Evolutionary conservation across 2,329 filamentous ascomycete species (phyloP), one percentile per base, ranked within the genome.

Genomic region (Stromatinia cepivora): DNA sequence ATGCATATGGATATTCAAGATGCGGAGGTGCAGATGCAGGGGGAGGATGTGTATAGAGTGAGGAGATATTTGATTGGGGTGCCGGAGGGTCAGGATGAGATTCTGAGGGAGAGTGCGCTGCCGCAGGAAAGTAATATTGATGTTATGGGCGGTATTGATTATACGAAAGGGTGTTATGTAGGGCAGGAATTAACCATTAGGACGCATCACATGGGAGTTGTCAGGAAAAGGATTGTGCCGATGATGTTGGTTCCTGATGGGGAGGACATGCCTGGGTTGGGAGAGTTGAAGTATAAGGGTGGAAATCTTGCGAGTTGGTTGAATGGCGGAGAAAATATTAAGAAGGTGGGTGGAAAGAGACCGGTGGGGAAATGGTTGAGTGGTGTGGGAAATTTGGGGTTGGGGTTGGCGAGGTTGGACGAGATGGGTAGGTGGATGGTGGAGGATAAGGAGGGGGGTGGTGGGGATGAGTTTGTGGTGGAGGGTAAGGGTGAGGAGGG

Each of bases 181-280:
- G 95, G 95, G 0, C 95, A 99, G 81, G 95, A 99, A 80, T 85
- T 99, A 72, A 98, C 95, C 1, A 97, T 98, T 73, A 90, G 95
- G 54, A 99, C 95, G 1, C 91, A 94, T 79, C 95, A 99, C 80
- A 94, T 91, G 17, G 95, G 95, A 31, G 92, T 99, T 22, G 92
- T 99, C 53, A 86, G 95, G 71, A 97, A 97, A 84, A 86, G 95
- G 63, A 88, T 98, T 63, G 79, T 99, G 66, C 95, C 95, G 0
- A 89, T 94, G 46, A 81, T 90, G 73, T 77, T 97, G 22, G 95
- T 94, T 79, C 82, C 81, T 9, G 79, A 78, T 8, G 81, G 81
- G 48, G 79, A 81, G 36, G 76, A 77, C 4, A 75, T 79, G 28
- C 77, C 84, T 15, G 75, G 79, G 54, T 73, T 73, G 8, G 79